Conservation (phyloP, 23 red algal genomes). For the Gracilaria caudata region DNA sequence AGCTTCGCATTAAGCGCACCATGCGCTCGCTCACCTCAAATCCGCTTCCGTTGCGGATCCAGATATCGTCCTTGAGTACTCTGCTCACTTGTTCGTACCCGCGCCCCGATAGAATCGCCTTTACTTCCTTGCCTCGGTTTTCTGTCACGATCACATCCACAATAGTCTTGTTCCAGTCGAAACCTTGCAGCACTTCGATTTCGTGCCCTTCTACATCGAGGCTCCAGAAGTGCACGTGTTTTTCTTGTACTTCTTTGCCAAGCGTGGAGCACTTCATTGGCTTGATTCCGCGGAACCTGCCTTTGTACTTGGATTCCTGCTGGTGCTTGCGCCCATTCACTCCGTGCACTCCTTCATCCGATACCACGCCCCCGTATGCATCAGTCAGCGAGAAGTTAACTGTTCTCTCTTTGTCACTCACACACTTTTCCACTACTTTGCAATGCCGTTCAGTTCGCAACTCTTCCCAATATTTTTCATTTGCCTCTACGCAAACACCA, state of each 20-base stretch:
- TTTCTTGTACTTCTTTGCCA: slow-evolving; percentile 22
- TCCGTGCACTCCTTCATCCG: neutral
- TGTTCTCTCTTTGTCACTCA: slow-evolving; percentile 41
- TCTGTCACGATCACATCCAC: slow-evolving; percentile 74
- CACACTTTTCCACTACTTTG: slow-evolving; percentile 49
- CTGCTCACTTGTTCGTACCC: slow-evolving; percentile 30
- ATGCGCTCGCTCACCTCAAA: slow-evolving; percentile 26
- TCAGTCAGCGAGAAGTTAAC: slow-evolving; percentile 57
- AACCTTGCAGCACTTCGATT: slow-evolving; percentile 40
- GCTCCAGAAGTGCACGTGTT: slow-evolving; percentile 54
- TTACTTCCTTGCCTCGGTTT: slow-evolving; percentile 32
- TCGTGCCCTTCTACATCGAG: slow-evolving; percentile 77
- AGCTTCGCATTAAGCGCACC: slow-evolving; percentile 26
- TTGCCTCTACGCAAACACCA: slow-evolving; percentile 71
- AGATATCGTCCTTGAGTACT: slow-evolving; percentile 59
- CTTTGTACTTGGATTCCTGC: slow-evolving; percentile 23
- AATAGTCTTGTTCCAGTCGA: slow-evolving; percentile 58
- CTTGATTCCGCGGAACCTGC: slow-evolving; percentile 34
- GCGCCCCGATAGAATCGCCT: slow-evolving; percentile 18
- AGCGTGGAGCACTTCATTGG: slow-evolving; percentile 59
- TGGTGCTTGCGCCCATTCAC: slow-evolving; percentile 42
- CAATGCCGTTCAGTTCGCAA: slow-evolving; percentile 32
- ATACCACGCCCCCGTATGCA: slow-evolving; percentile 47
- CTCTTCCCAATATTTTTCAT: slow-evolving; percentile 54
- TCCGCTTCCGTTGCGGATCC: slow-evolving; percentile 52